phyloP scores from a whole-genome alignment of 371 early-diverging fungal genomes.

The Furculomyces boomerangus region DNA sequence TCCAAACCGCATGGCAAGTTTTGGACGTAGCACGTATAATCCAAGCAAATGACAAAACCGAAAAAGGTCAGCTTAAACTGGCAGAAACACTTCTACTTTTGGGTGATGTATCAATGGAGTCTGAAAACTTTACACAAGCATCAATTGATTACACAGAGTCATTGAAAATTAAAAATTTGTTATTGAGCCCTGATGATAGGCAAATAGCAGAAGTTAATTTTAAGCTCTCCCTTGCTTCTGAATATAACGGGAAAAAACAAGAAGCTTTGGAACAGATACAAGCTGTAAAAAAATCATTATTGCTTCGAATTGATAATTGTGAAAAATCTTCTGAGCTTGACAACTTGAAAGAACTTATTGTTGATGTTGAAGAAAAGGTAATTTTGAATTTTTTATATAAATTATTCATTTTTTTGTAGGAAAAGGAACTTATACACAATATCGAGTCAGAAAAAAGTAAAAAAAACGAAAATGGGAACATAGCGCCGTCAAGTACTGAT shows the following conservation, averaged over 20 bases:
- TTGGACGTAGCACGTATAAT: constrained; percentile 72
- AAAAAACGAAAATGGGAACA: neutral
- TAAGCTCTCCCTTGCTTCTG: constrained; percentile 24
- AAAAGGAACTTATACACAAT: neutral
- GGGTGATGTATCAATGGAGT: constrained; percentile 75
- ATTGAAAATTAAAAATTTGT: constrained; percentile 39
- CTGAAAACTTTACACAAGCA: constrained; percentile 72
- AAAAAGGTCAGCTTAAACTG: constrained; percentile 35
- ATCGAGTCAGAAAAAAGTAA: neutral
- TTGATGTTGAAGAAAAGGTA: constrained; percentile 15
- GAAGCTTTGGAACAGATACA: constrained; percentile 16
- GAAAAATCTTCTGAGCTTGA: constrained; percentile 2
- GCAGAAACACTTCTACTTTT: constrained; percentile 49
- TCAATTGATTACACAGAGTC: constrained; percentile 51
- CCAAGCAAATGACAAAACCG: constrained; percentile 38
- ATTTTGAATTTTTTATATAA: neutral
- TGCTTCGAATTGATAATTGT: neutral
- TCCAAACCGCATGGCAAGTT: constrained; percentile 75
- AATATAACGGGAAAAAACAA: constrained; percentile 18
- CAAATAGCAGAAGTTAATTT: constrained; percentile 53
- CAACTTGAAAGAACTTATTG: constrained; percentile 12
- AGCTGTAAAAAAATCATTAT: constrained; percentile 15
- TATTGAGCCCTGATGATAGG: constrained; percentile 33
- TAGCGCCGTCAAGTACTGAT: neutral
- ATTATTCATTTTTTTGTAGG: neutral